A percentile compares a stretch with the other conserved stretches of the same genome.
phyloP scores from a whole-genome alignment of 139 green algal species.

The Spirogloea muscicola region DNA sequence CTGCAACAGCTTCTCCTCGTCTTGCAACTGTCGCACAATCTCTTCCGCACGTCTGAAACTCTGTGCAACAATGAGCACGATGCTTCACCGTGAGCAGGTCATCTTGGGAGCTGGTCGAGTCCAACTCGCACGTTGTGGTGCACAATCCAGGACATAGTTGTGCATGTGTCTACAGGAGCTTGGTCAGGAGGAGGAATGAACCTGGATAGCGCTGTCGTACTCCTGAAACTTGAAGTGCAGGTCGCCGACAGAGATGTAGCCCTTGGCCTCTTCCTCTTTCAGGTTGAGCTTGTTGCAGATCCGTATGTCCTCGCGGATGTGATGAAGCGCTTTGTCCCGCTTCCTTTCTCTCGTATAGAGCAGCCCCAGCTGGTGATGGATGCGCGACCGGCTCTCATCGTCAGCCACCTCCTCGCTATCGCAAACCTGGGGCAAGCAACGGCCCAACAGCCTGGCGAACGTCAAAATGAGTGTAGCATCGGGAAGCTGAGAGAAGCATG shows the following conservation, averaged over 20 bases:
- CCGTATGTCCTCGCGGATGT: not conserved
- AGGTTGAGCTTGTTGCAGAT: not conserved
- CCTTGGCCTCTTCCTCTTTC: not conserved
- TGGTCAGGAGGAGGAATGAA: too few relatives aligned
- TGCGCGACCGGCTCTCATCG: not conserved
- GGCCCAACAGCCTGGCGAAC: too few relatives aligned
- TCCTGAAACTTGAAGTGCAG: not conserved
- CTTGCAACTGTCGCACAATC: not conserved
- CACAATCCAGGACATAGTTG: too few relatives aligned
- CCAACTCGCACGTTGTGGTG: too few relatives aligned
- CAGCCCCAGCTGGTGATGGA: conserved; percentile 2
- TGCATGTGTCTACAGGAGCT: too few relatives aligned
- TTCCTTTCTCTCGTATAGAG: not conserved
- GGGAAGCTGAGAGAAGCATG: too few relatives aligned
- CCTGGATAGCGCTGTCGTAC: too few relatives aligned
- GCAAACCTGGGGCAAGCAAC: not conserved
- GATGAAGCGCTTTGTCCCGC: not conserved
- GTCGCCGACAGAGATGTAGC: not conserved
- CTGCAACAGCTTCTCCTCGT: too few relatives aligned
- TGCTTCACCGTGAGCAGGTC: too few relatives aligned
- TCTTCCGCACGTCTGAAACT: not conserved
- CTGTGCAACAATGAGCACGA: too few relatives aligned
- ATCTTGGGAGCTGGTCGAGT: too few relatives aligned
- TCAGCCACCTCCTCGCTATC: not conserved
- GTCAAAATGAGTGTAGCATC: too few relatives aligned